Conservation (phyloP, 805 yeast genomes). For the Wickerhamiella brachini region DNA sequence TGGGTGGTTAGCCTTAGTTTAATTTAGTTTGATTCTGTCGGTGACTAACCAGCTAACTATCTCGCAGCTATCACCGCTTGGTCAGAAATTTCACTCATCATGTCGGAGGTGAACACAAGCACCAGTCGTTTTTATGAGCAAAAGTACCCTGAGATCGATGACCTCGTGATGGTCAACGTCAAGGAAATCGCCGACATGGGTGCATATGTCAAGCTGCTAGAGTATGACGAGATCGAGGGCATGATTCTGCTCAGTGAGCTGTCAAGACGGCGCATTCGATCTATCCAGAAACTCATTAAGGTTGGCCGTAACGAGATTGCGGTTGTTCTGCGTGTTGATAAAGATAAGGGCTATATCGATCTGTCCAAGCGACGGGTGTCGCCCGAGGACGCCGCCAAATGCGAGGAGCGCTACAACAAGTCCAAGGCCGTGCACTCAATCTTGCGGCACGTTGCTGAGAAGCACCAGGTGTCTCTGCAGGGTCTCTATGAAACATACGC, state of each 20-base stretch:
- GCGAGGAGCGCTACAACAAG: slow-evolving; percentile 95
- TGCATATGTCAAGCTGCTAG: slow-evolving; percentile 85
- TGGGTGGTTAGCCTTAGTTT: no score
- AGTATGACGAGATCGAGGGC: slow-evolving; percentile 97
- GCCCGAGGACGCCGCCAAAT: slow-evolving; percentile 92
- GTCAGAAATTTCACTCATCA: slow-evolving; percentile 4
- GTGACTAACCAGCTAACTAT: no score
- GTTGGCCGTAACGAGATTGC: slow-evolving; percentile 98
- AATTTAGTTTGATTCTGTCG: no score
- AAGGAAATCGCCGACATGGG: slow-evolving; percentile 93
- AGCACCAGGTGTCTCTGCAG: slow-evolving; percentile 79
- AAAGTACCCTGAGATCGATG: slow-evolving; percentile 97
- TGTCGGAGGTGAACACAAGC: slow-evolving; percentile 32
- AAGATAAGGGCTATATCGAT: slow-evolving; percentile 97
- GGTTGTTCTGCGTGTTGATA: slow-evolving; percentile 93
- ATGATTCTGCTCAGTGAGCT: slow-evolving; percentile 93
- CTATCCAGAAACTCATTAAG: slow-evolving; percentile 92
- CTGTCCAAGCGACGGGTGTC: slow-evolving; percentile 94
- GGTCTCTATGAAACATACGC: slow-evolving; percentile 76
- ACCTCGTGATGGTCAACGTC: slow-evolving; percentile 97
- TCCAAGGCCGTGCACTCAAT: slow-evolving; percentile 98
- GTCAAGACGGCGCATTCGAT: slow-evolving; percentile 96
- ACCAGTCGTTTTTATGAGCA: slow-evolving; percentile 95
- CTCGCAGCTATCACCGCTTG: background rate
- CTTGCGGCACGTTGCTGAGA: slow-evolving; percentile 95